Base-by-base conservation (phyloP, 306 rosid species). In the Cyamopsis tetragonoloba region DNA sequence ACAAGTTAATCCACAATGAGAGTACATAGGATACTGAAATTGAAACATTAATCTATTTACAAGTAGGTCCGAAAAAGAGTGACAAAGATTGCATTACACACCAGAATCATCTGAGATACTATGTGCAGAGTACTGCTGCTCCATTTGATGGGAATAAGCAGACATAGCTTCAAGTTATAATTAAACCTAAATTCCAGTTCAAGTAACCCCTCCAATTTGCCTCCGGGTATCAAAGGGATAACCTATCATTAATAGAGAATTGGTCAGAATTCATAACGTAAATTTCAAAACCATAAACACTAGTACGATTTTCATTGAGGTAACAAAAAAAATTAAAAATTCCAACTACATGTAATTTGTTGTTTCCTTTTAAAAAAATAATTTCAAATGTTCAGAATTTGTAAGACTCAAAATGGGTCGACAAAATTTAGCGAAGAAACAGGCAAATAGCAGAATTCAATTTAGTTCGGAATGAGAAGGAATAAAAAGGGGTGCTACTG, bases 101-200 rank as follows among this genome's bases (percentile, higher is more conserved):
- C 96, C 91, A 20, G 97, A 83, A 74, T 68, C 76, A 46, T 68
- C 77, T 42, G 89, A 71, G 62, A 75, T 80, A 77, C 51, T 81
- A 66, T 26, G 76, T 14, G 87, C 62, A 17, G 93, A 85, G 73
- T 68, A 65, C 62, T 83, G 85, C 54, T 71, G 85, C 81, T 88
- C 88, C 89, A 88, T 83, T 66, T 71, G 87, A 73, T 74, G 82
- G 63, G 80, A 83, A 78, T 83, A 79, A 43, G 85, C 82, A 74
- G 97, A 88, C 91, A 86, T 88, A 32, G 50, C 64, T 72, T 72
- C 65, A 71, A 51, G 18, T 50, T 72, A 62, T 38, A 34, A 24
- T 37, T 39, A n/a, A 68, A 72, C 62, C 44, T 47, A 68, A 17
- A n/a, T 37, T 51, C 66, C 10, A 12, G 66, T 73, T 70, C 80